Evolutionary conservation across 2,329 filamentous ascomycete species (phyloP), one percentile per base, ranked within the genome.

Genomic region (Penicillium rolfsii): DNA sequence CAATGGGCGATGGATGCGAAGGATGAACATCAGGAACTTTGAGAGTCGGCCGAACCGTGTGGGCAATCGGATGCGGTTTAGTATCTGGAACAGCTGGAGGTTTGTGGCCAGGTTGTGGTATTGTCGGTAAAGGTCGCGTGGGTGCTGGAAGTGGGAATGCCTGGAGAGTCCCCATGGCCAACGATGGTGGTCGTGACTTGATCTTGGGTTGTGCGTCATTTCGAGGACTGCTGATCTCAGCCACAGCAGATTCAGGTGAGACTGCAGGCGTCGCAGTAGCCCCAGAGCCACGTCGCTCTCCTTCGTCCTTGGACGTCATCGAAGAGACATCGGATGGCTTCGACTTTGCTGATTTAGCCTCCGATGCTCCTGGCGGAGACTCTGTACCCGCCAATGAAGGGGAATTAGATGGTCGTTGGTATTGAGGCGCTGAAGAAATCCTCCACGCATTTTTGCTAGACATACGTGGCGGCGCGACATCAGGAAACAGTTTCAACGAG

Each of bases 81-180:
- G 56, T 45, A 22, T 60, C 63, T 7, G 52, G 63, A 36, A 28
- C 36, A 38, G 52, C 53, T 30, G 60, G 60, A 22, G 66, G 55
- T 12, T 56, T 54, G 30, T 58, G 43, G 3, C 46, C 58, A 19
- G 63, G 30, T 35, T 70, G 64, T 9, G 76, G 76, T 8, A 77
- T 58, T 4, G 71, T 72, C 53, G 76, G 76, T 4, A 77, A 57
- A 33, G 76, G 74, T 35, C 64, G 69, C 28, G 66, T 72, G 12
- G 76, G 76, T 35, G 75, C 74, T 16, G 76, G 76, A 22, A 75
- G 68, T 62, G 75, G 73, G 40, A 75, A 74, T 14, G 72, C 65
- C 38, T 76, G 65, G 16, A 76, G 66, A 0, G 71, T 65, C 16
- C 67, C 66, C 58, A 71, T 62, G 5, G 70, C 68, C 43, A 73